Percentiles rank a stretch among this genome's conserved stretches.
phyloP scores from a whole-genome alignment of 352 stramenopile species.

The Pythium oligandrum region DNA sequence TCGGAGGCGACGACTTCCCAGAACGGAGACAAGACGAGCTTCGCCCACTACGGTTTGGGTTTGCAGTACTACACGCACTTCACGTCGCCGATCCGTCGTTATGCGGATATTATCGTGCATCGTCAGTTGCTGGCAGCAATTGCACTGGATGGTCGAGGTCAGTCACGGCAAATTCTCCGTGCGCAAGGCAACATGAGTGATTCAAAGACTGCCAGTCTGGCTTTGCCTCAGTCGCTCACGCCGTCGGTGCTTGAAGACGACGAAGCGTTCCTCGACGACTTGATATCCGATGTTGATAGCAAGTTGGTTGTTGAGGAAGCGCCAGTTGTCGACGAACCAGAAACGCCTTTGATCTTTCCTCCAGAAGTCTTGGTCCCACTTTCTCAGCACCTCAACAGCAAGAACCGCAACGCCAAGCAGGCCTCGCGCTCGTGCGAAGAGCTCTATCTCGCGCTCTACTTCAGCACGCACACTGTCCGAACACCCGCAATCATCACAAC shows the following conservation, averaged over 20 bases:
- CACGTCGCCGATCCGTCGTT: constrained; percentile 88
- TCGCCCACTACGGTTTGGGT: constrained; percentile 86
- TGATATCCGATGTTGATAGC: constrained; percentile 58
- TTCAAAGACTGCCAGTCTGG: constrained; percentile 3
- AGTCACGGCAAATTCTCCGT: background rate
- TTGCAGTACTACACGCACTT: constrained; percentile 91
- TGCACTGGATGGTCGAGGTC: constrained; percentile 9
- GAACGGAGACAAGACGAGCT: constrained; percentile 51
- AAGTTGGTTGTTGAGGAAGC: constrained; percentile 33
- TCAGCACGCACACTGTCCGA: constrained; percentile 82
- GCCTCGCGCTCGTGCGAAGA: constrained; percentile 86
- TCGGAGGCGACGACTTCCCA: constrained; percentile 29
- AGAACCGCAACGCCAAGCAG: constrained; percentile 88
- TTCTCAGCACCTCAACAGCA: constrained; percentile 85
- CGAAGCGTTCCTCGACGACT: constrained; percentile 50
- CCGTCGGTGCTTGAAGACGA: constrained; percentile 53
- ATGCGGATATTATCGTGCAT: constrained; percentile 90
- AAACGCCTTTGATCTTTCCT: constrained; percentile 31
- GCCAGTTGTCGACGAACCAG: background rate
- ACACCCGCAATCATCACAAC: constrained; percentile 86
- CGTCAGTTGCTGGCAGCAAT: constrained; percentile 77
- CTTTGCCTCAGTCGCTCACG: constrained; percentile 39
- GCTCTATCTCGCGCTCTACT: constrained; percentile 92
- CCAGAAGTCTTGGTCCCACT: constrained; percentile 69
- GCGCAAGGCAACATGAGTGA: background rate